Evolutionary conservation across 179 eudicot species (phyloP).

Genomic region (Pouteria campechiana): DNA sequence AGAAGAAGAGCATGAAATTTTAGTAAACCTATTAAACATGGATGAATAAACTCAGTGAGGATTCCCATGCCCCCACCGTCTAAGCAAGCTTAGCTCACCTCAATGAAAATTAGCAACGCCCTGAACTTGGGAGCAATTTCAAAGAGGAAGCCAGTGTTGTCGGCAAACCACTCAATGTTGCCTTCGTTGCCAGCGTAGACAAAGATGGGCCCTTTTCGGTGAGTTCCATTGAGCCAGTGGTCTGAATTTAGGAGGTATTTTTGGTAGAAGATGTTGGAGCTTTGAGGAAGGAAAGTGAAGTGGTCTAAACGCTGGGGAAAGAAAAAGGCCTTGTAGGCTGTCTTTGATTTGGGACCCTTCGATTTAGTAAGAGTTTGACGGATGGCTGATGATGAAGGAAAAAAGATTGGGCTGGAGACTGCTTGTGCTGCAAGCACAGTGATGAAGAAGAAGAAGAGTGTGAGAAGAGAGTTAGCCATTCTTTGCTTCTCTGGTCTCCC

Average conservation of each 20-base stretch:
- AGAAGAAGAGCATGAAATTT: too few relatives aligned
- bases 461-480: too few relatives aligned
- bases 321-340: constrained; percentile 22
- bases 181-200: constrained; percentile 41
- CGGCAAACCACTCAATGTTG: constrained; percentile 33
- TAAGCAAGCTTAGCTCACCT: constrained; percentile 10
- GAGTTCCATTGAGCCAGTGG: too few relatives aligned
- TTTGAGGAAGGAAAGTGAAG: constrained; percentile 24
- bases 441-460: too few relatives aligned
- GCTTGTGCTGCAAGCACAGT: too few relatives aligned
- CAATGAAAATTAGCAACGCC: constrained; percentile 38
- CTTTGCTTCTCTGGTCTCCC: too few relatives aligned
- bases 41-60: too few relatives aligned
- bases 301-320: constrained; percentile 36
- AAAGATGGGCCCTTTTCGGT: constrained; percentile 26
- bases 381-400: constrained; percentile 2
- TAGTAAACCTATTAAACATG: too few relatives aligned
- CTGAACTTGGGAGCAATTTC: constrained; percentile 39
- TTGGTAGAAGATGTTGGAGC: constrained; percentile 29
- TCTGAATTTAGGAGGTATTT: constrained; percentile 29
- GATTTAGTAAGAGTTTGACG: background rate
- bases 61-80: too few relatives aligned
- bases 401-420: too few relatives aligned
- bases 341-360: constrained; percentile 4
- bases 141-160: constrained; percentile 34